Conservation (phyloP, 2,329 filamentous ascomycete genomes). For the Penicillium frequentans region DNA sequence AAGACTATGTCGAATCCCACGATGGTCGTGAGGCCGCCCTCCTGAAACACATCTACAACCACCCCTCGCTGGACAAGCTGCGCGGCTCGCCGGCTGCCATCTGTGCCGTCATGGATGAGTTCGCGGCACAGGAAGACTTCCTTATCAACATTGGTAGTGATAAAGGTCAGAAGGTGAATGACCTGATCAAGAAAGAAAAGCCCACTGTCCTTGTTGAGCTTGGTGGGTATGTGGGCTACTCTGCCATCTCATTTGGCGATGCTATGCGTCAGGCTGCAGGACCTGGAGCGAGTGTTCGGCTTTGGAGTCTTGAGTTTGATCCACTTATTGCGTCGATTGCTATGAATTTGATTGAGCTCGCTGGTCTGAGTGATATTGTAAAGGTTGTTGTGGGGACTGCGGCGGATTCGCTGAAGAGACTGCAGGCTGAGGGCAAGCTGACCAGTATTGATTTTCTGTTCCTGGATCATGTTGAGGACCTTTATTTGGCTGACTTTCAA, state of each 20-base stretch:
- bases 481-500: slow-evolving; percentile 9
- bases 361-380: slow-evolving; percentile 12
- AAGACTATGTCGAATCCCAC: slow-evolving; percentile 9
- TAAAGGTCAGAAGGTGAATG: slow-evolving; percentile 5
- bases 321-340: slow-evolving; percentile 14
- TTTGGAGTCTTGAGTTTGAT: slow-evolving; percentile 12
- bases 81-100: slow-evolving; percentile 9
- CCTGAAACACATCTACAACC: slow-evolving; percentile 11
- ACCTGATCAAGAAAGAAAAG: slow-evolving; percentile 7
- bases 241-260: slow-evolving; percentile 9
- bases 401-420: slow-evolving; percentile 7
- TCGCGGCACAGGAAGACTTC: slow-evolving; percentile 9
- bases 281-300: background rate
- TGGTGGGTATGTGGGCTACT: slow-evolving; percentile 14
- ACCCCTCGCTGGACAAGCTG: slow-evolving; percentile 7
- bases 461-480: slow-evolving; percentile 14
- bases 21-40: slow-evolving; percentile 14
- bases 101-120: slow-evolving; percentile 12
- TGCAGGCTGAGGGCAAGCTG: slow-evolving; percentile 3
- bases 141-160: slow-evolving; percentile 15
- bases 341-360: slow-evolving; percentile 12
- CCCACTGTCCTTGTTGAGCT: slow-evolving; percentile 10
- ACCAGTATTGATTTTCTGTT: slow-evolving; percentile 10
- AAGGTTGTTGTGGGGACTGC: slow-evolving; percentile 11
- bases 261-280: slow-evolving; percentile 4